These are phyloP conservation scores for Suillus decipiens DNA, from an alignment of 768 basidiomycete genomes.

Conservation along the genomic window DNA sequence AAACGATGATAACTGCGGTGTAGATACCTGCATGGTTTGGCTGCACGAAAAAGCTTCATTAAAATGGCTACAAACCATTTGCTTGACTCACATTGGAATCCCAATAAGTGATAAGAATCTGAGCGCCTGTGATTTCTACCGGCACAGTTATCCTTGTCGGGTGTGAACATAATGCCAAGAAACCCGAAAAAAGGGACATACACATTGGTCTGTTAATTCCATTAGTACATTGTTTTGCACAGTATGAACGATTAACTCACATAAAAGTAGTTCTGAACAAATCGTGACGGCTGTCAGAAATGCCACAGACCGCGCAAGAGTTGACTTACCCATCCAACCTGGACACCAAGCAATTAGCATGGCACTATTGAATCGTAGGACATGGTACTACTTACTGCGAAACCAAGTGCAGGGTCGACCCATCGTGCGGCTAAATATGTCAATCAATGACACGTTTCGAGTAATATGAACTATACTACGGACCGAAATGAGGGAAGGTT, in stretches of 20 bases:
- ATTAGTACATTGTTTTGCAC: not conserved
- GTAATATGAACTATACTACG: conserved; percentile 7
- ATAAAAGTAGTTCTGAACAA: conserved; percentile 53
- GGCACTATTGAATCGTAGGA: not conserved
- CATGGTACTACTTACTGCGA: conserved; percentile 50
- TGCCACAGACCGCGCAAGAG: conserved; percentile 22
- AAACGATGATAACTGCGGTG: conserved; percentile 56
- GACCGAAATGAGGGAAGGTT: conserved; percentile 73
- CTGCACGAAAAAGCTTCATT: conserved; percentile 28
- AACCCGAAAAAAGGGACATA: conserved; percentile 5
- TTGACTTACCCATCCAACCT: conserved; percentile 38
- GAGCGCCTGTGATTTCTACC: conserved; percentile 74
- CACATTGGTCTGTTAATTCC: conserved; percentile 9
- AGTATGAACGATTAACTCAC: conserved; percentile 45
- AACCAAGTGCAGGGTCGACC: conserved; percentile 61
- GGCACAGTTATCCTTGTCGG: conserved; percentile 56
- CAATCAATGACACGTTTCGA: not conserved
- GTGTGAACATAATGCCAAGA: not conserved
- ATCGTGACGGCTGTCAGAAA: not conserved
- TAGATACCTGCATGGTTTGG: conserved; percentile 53
- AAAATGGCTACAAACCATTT: conserved; percentile 1
- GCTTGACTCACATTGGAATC: conserved; percentile 49
- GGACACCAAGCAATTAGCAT: not conserved
- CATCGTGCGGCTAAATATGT: conserved; percentile 46
- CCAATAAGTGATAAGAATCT: conserved; percentile 74